These are phyloP conservation scores for Chalaropsis thielavioides DNA, from an alignment of 2,329 filamentous ascomycete species.

Conservation along the genomic window DNA sequence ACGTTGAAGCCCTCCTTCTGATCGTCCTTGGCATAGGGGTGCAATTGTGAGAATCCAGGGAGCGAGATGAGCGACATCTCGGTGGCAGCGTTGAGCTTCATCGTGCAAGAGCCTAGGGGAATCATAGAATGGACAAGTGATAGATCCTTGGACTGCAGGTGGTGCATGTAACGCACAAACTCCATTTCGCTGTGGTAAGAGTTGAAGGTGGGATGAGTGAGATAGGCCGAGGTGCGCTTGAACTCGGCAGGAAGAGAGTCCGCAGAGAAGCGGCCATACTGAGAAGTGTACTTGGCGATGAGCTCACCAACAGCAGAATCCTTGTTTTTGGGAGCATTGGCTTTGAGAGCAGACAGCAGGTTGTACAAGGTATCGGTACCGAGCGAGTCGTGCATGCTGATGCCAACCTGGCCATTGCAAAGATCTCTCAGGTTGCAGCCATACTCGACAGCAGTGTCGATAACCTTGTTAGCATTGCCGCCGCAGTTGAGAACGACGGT, in stretches of 20 bases:
- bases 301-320: conserved; percentile 18
- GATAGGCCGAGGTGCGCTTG: conserved; percentile 56
- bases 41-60: conserved; percentile 60
- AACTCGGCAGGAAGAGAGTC: conserved; percentile 40
- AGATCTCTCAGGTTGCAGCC: conserved; percentile 23
- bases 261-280: conserved; percentile 13
- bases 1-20: conserved; percentile 52
- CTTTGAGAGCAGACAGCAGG: conserved; percentile 28
- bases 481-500: conserved; percentile 55
- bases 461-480: conserved; percentile 28
- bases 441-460: conserved; percentile 9
- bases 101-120: conserved; percentile 88
- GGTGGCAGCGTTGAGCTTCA: conserved; percentile 91
- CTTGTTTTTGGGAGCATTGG: conserved; percentile 22
- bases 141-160: conserved; percentile 85
- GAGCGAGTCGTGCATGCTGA: conserved; percentile 23
- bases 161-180: conserved; percentile 81
- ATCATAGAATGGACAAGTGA: conserved; percentile 97
- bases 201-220: conserved; percentile 91
- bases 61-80: conserved; percentile 82
- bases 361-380: conserved; percentile 31
- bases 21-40: conserved; percentile 58
- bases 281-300: conserved; percentile 20
- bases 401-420: conserved; percentile 24
- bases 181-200: conserved; percentile 90